Percentiles rank a stretch among this genome's conserved stretches.
phyloP scores from a whole-genome alignment of 2,329 filamentous ascomycete genomes.

The Fusarium sp. region DNA sequence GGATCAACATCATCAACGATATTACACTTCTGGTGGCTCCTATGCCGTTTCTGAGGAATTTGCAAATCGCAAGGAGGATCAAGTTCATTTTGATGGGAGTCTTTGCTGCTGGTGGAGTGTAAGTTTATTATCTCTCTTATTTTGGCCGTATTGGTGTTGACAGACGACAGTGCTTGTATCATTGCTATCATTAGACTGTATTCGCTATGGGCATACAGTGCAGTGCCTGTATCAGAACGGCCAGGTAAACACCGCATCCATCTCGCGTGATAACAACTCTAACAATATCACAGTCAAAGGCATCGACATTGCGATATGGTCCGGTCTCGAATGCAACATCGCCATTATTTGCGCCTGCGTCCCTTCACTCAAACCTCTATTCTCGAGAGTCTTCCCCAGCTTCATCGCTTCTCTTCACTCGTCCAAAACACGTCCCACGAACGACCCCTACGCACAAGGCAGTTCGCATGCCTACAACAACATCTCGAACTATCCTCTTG shows the following conservation, averaged over 20 bases:
- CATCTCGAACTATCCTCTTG: not conserved
- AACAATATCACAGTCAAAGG: not conserved
- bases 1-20: constrained; percentile 8
- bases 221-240: not conserved
- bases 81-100: constrained; percentile 1
- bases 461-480: not conserved
- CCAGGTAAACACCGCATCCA: not conserved
- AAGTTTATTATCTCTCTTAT: accelerated
- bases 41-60: not conserved
- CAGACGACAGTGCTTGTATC: not conserved
- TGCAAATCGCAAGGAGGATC: not conserved
- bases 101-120: constrained; percentile 3
- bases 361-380: not conserved
- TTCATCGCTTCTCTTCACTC: not conserved
- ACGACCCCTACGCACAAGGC: not conserved
- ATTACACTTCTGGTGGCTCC: not conserved
- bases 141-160: not conserved
- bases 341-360: constrained; percentile 12
- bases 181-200: not conserved
- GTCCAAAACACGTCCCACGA: not conserved
- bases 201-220: not conserved
- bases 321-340: constrained; percentile 3
- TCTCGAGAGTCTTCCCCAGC: not conserved
- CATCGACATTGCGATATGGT: not conserved
- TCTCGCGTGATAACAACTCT: accelerated